Base-by-base conservation (phyloP, 768 basidiomycete genomes). In the Tylopilus vinaceipallidus region DNA sequence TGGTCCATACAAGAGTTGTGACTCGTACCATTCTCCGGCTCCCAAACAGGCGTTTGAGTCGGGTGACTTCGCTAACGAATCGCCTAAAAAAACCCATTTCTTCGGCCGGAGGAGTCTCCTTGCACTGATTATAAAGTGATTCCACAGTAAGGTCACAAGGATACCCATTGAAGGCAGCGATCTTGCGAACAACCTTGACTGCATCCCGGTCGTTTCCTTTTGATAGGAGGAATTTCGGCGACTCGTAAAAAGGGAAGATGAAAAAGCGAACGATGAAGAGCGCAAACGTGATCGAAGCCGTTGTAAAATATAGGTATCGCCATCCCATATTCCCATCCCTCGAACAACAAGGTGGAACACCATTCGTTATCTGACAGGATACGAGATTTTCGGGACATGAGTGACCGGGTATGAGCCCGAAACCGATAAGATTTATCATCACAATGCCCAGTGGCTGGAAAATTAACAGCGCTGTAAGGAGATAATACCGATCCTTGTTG, bases 281-380 rank as follows among this genome's bases (percentile, higher is more conserved):
- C 7, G 16, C 37, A n/a, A 54, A 17, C 17, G 48, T 54, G 16
- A 50, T 45, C 6, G 40, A 17, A 13, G 35, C 53, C 14, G 38
- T 11, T 14, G 43, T 30, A 27, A 48, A 53, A 32, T 45, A 33
- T 3, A 45, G n/a, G 22, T 54, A 54, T n/a, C 53, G 47, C 52
- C 52, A 53, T 16, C 52, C 52, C 50, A 52, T 52, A 30, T 52
- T 52, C 16, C 17, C 35, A 16, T 32, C 41, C 17, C 19, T 47
- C 11, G 50, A 52, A 17, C 50, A 52, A 17, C 50, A 52, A 20
- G 50, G 50, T 17, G 29, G 20, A 26, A 34, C 23, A 30, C 50
- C 50, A 6, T 12, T 12, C 27, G 27, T 29, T 12, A 29, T 6
- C 6, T 12, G 27, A 29, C 27, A 29, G 27, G 27, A 29, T 29